phyloP scores from a whole-genome alignment of 306 rosid species.

The Astragalus glycyphyllos region DNA sequence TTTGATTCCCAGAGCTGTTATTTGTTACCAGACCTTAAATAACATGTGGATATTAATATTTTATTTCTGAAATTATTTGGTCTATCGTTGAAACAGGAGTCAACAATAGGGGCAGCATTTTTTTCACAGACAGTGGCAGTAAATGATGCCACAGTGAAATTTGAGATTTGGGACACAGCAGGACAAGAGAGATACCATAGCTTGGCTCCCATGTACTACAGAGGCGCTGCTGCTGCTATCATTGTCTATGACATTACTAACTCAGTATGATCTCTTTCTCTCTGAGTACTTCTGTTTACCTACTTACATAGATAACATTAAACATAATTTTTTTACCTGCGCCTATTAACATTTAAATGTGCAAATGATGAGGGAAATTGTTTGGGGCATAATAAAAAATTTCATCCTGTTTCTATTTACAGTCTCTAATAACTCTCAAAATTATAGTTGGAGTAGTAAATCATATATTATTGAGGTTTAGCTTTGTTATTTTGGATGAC shows the following conservation, averaged over 20 bases:
- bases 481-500: not conserved
- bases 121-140: slow-evolving; percentile 71
- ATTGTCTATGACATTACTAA: slow-evolving; percentile 69
- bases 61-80: slow-evolving; percentile 30
- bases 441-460: not conserved
- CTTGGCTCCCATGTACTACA: slow-evolving; percentile 74
- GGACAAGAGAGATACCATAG: slow-evolving; percentile 77
- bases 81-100: slow-evolving; percentile 52
- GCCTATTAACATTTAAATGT: not conserved
- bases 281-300: slow-evolving; percentile 22
- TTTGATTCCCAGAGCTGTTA: slow-evolving; percentile 25
- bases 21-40: slow-evolving; percentile 6
- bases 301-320: slow-evolving; percentile 18
- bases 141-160: slow-evolving; percentile 64
- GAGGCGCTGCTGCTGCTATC: slow-evolving; percentile 75
- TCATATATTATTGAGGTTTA: slow-evolving; percentile 6
- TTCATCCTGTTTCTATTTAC: slow-evolving; percentile 1
- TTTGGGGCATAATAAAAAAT: not conserved
- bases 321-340: not conserved
- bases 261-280: slow-evolving; percentile 48
- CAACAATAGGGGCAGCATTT: slow-evolving; percentile 72
- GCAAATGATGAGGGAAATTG: not conserved
- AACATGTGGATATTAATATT: not conserved
- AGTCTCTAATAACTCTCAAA: slow-evolving; percentile 21
- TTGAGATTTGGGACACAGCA: slow-evolving; percentile 75